Conservation (phyloP, 345 rosid species). For the Viola odorata region DNA sequence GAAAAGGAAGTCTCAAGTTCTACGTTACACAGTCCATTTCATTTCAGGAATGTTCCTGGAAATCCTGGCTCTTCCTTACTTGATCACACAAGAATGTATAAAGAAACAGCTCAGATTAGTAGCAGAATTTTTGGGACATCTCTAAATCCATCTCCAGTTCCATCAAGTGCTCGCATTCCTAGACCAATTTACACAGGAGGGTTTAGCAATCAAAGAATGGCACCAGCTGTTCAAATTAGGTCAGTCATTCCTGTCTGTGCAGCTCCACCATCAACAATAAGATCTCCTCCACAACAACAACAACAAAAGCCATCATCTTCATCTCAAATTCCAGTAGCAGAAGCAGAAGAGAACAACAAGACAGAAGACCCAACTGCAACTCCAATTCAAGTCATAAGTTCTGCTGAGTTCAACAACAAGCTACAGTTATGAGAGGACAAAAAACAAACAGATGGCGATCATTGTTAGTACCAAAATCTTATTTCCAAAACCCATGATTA, state of each 20-base stretch:
- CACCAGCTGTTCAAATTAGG: slow-evolving; percentile 70
- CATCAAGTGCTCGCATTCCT: slow-evolving; percentile 12
- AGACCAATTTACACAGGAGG: slow-evolving; percentile 27
- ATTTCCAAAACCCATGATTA: slow-evolving; percentile 10
- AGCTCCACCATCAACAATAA: slow-evolving; percentile 39
- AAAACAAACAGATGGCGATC: not conserved
- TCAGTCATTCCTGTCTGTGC: slow-evolving; percentile 78
- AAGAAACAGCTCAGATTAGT: slow-evolving; percentile 9
- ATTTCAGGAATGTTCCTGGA: not conserved
- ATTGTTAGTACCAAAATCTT: not conserved
- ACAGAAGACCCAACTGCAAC: slow-evolving; percentile 9
- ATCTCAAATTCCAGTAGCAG: slow-evolving; percentile 7
- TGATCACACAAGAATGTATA: slow-evolving; percentile 3
- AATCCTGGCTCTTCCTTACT: slow-evolving; percentile 6
- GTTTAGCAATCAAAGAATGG: slow-evolving; percentile 29
- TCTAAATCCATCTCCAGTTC: slow-evolving; percentile 17
- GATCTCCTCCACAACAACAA: slow-evolving; percentile 19
- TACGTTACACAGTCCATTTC: slow-evolving; percentile 12
- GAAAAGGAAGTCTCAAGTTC: slow-evolving; percentile 27
- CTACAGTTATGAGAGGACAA: slow-evolving; percentile 21
- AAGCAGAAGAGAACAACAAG: slow-evolving; percentile 16
- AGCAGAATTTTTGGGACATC: slow-evolving; percentile 16
- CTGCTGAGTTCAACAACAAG: slow-evolving; percentile 30
- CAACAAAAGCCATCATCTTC: not conserved
- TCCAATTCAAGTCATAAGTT: slow-evolving; percentile 12